Base-by-base conservation (phyloP, 306 rosid genomes). In the Potentilla sterilis region DNA sequence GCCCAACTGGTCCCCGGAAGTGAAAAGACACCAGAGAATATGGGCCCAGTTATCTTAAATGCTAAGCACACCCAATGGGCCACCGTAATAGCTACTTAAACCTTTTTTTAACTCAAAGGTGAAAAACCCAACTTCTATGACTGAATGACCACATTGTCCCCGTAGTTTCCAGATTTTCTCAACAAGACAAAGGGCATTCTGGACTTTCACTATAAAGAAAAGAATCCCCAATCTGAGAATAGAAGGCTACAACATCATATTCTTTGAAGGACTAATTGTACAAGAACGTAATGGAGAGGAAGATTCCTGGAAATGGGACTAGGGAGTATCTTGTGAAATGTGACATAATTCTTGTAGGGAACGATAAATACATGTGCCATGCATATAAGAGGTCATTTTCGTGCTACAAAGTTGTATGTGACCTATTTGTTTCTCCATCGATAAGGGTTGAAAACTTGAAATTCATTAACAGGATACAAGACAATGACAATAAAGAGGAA, bases 241-340 rank as follows among this genome's bases (percentile, higher is more conserved):
- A 4, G 11, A 62, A 5, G 5, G 67, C 9, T 5, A 32, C 67
- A 7, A 3, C 22, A 63, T 63, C 7, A 24, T 63, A 35, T 37
- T 64, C 46, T 35, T 18, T 4, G 1, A 35, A 59, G 67, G 19
- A 61, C 67, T 32, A 32, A 6, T 2, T 64, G 44, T 3, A 35
- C 46, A 16, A 4, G 1, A 35, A 9, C 18, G 44, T n/a, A 2
- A n/a, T 1, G 5, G 4, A 9, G 2, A 77, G 86, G 91, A 87
- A 87, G 86, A 81, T 87, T 87, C 91, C 74, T 0, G 83, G 91
- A 85, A 87, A 70, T 32, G 46, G 19, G 79, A 72, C 54, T 4
- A 57, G 22, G 43, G 0, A 62, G 49, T 48, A 69, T 59, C 54
- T 63, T 72, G 0, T 22, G 57, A 38, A 38, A 15, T 22, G 9